phyloP scores from a whole-genome alignment of 495 filamentous ascomycete genomes.

The Trichocladium uniseriatum region DNA sequence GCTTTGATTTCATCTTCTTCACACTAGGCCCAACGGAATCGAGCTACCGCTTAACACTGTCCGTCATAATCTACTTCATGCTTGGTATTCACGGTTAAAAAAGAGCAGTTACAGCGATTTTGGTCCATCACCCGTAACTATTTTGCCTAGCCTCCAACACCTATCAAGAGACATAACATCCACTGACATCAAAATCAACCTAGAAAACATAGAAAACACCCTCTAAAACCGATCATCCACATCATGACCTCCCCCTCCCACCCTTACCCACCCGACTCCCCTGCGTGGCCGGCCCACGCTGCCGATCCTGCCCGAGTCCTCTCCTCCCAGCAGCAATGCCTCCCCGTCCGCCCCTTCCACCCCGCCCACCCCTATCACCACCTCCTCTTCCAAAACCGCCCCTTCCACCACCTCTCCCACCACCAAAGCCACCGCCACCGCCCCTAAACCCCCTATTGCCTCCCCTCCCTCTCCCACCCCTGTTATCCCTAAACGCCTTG shows the following conservation, averaged over 20 bases:
- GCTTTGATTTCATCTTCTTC: too few species aligned
- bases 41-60: too few species aligned
- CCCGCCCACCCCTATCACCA: neutral
- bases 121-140: too few species aligned
- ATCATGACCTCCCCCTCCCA: constrained; percentile 12
- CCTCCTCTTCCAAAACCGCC: constrained; percentile 6
- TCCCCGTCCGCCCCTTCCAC: constrained; percentile 24
- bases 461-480: constrained; percentile 16
- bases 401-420: constrained; percentile 4
- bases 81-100: too few species aligned
- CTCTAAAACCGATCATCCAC: neutral
- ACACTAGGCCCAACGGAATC: too few species aligned
- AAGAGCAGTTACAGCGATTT: too few species aligned
- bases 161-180: neutral
- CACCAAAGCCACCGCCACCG: constrained; percentile 7
- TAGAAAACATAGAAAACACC: neutral
- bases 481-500: constrained; percentile 37
- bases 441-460: constrained; percentile 10
- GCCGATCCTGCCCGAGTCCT: constrained; percentile 40
- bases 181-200: neutral
- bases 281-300: constrained; percentile 26
- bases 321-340: constrained; percentile 39
- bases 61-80: too few species aligned
- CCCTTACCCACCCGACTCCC: constrained; percentile 34
- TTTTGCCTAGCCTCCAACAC: constrained; percentile 12